Conservation (phyloP, 2,329 filamentous ascomycete species). For the Scleromitrula shiraiana region DNA sequence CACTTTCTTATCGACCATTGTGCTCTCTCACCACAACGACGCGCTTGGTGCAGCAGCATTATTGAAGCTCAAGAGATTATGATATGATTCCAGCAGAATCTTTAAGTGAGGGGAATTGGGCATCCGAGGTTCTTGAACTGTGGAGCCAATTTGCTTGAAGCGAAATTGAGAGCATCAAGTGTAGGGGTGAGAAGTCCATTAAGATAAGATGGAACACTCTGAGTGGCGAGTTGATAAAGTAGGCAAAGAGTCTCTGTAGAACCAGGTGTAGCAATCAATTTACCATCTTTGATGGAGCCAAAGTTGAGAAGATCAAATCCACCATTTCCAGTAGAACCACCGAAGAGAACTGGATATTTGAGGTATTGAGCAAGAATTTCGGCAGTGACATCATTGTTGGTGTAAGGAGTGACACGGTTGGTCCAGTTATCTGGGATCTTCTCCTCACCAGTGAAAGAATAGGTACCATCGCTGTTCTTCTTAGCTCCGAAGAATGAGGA, state of each 20-base stretch:
- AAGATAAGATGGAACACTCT: background rate
- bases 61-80: background rate
- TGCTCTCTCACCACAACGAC: too few relatives aligned
- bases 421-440: background rate
- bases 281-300: background rate
- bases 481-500: background rate
- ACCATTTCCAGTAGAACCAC: background rate
- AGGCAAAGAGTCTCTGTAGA: background rate
- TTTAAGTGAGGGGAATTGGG: background rate
- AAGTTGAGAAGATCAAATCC: slow-evolving; percentile 1
- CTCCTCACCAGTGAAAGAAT: background rate
- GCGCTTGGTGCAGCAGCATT: too few relatives aligned
- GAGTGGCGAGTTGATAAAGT: background rate
- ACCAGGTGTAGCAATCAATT: background rate
- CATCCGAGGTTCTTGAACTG: background rate
- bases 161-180: background rate
- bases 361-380: background rate
- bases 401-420: background rate
- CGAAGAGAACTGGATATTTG: background rate
- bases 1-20: too few relatives aligned
- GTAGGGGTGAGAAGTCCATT: background rate
- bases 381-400: background rate
- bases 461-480: background rate
- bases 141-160: background rate
- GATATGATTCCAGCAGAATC: accelerated